Evolutionary conservation across 2,329 filamentous ascomycete species (phyloP).

Genomic region (Trichoderma cornu-damae): DNA sequence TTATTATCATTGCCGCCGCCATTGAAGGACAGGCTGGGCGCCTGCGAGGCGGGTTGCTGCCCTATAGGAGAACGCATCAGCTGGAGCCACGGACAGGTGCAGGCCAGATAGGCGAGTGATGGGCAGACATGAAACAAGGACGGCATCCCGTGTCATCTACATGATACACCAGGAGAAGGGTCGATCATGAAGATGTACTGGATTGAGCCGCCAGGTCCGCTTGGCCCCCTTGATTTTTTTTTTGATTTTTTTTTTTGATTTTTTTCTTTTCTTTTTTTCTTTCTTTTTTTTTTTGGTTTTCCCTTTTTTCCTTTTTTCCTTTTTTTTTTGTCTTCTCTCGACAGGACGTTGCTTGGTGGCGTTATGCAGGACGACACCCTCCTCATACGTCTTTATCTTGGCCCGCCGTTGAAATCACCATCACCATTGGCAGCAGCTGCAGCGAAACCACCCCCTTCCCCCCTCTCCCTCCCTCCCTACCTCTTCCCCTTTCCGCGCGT

Average conservation of each 20-base stretch:
- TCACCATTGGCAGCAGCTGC: not conserved
- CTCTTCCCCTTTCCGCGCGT: constrained; percentile 11
- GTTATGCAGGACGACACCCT: not conserved
- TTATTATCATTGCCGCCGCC: constrained; percentile 10
- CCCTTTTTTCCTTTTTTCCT: too few relatives aligned
- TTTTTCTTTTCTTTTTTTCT: too few relatives aligned
- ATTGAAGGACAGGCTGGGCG: constrained; percentile 52
- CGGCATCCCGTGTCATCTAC: constrained; percentile 28
- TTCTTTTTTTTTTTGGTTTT: too few relatives aligned
- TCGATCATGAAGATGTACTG: constrained; percentile 22
- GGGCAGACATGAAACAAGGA: constrained; percentile 25
- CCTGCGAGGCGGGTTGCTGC: constrained; percentile 20
- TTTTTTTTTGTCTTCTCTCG: too few relatives aligned
- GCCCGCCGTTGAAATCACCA: too few relatives aligned
- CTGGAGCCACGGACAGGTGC: constrained; percentile 4
- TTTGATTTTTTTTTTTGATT: too few relatives aligned
- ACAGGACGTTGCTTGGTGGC: not conserved
- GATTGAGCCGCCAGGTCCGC: constrained; percentile 1
- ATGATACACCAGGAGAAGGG: constrained; percentile 28
- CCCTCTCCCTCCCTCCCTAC: too few relatives aligned
- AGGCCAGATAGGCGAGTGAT: constrained; percentile 17
- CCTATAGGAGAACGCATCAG: constrained; percentile 21
- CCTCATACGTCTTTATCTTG: not conserved
- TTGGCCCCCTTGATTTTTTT: constrained; percentile 7
- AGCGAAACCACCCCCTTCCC: too few relatives aligned